Evolutionary conservation across 2,329 filamentous ascomycete genomes (phyloP), one percentile per base, ranked within the genome.

Genomic region (Colletotrichum sp.): DNA sequence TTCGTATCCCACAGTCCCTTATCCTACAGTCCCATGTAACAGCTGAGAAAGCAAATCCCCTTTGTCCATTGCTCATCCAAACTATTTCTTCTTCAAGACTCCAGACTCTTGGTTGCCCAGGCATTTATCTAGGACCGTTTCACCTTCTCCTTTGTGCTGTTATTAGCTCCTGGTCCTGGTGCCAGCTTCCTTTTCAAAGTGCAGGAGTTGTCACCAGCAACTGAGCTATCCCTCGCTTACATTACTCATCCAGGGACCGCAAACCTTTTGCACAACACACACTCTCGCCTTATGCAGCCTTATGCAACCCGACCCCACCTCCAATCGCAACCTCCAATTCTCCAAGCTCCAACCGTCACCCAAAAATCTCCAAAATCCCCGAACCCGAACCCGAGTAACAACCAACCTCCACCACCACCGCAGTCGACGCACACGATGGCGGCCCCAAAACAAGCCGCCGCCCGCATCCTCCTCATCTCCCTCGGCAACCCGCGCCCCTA

Each of bases 401-500:
- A 59, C 16, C 14, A 24, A 12, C 4, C 16, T 30, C 24, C 10
- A 26, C 12, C 14, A 60, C 21, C 52, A 21, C 60, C 60, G n/a
- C n/a, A 48, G 39, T 5, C 18, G 18, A n/a, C 39, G 39, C 39
- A 48, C 18, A 52, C 72, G 16, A 78, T 79, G 77, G 79, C 79
- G 28, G 78, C 79, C n/a, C 36, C 30, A 10, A 63, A 34, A 8
- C 13, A 60, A 28, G 32, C 48, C 57, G 48, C 48, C 26, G 82
- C 86, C 61, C 90, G 89, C 52, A 92, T 98, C 79, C 91, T 99
- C 72, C 89, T 99, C 80, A 91, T 96, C 86, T 97, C 95, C 77
- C 90, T 99, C 77, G 97, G 97, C 79, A 99, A 99, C 80, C 95
- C 95, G 8, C 88, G 90, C 8, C 87, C 92, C 3, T 96, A 96